Percentiles rank a stretch among this genome's conserved stretches.
phyloP scores from a whole-genome alignment of 2,329 filamentous ascomycete species.

The Xylariaceae sp. region DNA sequence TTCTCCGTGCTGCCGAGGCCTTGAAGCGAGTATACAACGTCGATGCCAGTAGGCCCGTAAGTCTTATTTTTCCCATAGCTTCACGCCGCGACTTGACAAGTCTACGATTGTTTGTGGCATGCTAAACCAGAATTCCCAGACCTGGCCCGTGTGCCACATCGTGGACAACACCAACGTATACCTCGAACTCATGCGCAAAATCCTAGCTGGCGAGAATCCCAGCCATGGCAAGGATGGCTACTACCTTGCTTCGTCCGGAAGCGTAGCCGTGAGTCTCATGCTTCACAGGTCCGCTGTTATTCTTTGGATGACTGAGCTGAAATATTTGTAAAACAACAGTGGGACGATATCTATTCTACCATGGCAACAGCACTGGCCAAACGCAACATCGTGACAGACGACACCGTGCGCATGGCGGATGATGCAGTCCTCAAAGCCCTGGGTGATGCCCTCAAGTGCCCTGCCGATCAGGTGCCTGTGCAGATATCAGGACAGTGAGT shows the following conservation, averaged over 20 bases:
- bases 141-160: slow-evolving; percentile 51
- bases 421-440: slow-evolving; percentile 37
- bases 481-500: slow-evolving; percentile 41
- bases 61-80: slow-evolving; percentile 5
- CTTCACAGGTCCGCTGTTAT: too few species aligned
- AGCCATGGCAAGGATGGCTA: slow-evolving; percentile 42
- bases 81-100: too few species aligned
- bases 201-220: slow-evolving; percentile 36
- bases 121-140: slow-evolving; percentile 25
- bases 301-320: background rate
- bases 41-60: slow-evolving; percentile 35
- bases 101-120: background rate
- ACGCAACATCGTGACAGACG: slow-evolving; percentile 36
- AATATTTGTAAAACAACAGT: slow-evolving; percentile 25
- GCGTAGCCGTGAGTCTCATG: slow-evolving; percentile 34
- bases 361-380: slow-evolving; percentile 40
- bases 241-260: slow-evolving; percentile 46
- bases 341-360: slow-evolving; percentile 46
- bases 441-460: slow-evolving; percentile 35
- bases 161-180: slow-evolving; percentile 44
- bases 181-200: slow-evolving; percentile 40
- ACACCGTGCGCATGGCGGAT: slow-evolving; percentile 34
- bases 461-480: slow-evolving; percentile 35
- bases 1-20: slow-evolving; percentile 42
- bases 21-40: slow-evolving; percentile 39